Evolutionary conservation across 179 eudicot genomes (phyloP).

Genomic region (Spergularia azorica): DNA sequence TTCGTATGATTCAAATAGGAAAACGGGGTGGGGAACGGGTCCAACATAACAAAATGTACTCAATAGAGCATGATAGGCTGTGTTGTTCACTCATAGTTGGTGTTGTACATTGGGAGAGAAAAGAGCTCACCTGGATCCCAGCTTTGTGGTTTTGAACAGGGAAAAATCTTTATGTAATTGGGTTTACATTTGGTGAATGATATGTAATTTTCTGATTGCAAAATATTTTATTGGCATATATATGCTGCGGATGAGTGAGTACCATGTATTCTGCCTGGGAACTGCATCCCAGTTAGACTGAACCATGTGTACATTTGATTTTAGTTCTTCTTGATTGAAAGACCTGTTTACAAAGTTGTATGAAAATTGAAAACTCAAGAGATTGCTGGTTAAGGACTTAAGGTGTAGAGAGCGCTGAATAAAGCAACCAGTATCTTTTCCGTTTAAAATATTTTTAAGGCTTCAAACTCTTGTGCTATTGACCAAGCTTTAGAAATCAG

Average conservation of each 20-base stretch:
- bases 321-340: background rate
- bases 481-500: background rate
- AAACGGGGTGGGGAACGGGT: background rate
- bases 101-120: background rate
- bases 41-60: background rate
- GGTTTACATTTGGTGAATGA: background rate
- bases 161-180: slow-evolving; percentile 3
- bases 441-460: too few relatives aligned
- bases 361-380: background rate
- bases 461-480: too few relatives aligned
- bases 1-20: background rate
- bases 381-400: too few relatives aligned
- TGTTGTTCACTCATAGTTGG: background rate
- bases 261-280: background rate
- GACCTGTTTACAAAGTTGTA: background rate
- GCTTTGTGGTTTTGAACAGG: background rate
- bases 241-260: background rate
- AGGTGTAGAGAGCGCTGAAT: too few relatives aligned
- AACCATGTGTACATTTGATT: background rate
- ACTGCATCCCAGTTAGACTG: background rate
- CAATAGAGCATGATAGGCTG: background rate
- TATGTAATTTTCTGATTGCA: background rate
- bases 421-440: too few relatives aligned
- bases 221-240: background rate
- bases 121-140: background rate